Base-by-base conservation (phyloP, 345 rosid species). In the Bruguiera parviflora region DNA sequence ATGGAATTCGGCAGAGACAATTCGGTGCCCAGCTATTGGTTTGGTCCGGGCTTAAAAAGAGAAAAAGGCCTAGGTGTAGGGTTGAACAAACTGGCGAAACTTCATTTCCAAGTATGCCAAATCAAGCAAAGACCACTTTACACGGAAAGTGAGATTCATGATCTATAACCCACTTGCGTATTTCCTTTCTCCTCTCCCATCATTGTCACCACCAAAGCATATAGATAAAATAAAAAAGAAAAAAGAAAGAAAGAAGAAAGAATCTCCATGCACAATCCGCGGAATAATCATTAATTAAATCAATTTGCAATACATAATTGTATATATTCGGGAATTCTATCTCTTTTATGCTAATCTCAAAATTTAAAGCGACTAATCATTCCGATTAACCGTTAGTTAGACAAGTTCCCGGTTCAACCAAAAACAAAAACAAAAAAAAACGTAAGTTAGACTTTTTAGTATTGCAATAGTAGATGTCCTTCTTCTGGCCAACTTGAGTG, bases 91-190 rank as follows among this genome's bases (percentile, higher is more conserved):
- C 3, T 10, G 31, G 59, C 6, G 28, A 56, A 15, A 24, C 29
- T 13, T 21, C 59, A 56, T 21, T 21, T 56, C 28, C 59, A 19
- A 31, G 64, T 22, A 28, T 64, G 57, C 69, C 51, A 43, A 43
- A 28, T 64, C 29, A 43, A 57, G 64, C 57, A 64, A 71, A 71
- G 24, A 22, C 49, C 13, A 61, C 64, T 61, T 61, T 61, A 61
- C 25, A 10, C 22, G 1, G 64, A 61, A 61, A 33, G 49, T 61
- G 64, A 61, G 62, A 67, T 39, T 67, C 71, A 10, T 10, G n/a
- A 21, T 15, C 27, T 19, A 57, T 19, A 61, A 53, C 21, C 63
- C 46, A 33, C 60, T 63, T 27, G 58, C 64, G 32, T 53, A 61
- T 61, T 22, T 59, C 49, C 16, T 43, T 13, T 15, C 49, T 13